phyloP scores from a whole-genome alignment of 441 rosid genomes.

The Arabidopsis lyrata region DNA sequence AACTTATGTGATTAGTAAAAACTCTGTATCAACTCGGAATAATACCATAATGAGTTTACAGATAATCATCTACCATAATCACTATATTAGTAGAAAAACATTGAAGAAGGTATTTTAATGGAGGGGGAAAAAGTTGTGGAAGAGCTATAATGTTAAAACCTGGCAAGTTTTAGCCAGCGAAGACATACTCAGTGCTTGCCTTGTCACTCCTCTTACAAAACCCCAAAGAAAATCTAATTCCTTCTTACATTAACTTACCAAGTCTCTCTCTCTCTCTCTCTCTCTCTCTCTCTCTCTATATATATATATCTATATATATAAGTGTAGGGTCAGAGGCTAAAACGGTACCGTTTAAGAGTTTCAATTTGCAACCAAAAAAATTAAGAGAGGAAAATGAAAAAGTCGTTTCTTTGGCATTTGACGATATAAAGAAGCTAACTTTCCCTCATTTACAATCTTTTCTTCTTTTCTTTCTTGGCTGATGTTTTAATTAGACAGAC shows the following conservation, averaged over 20 bases:
- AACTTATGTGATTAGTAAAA: too few relatives aligned
- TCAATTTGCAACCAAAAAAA: slow-evolving; percentile 25
- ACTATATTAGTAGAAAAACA: not conserved
- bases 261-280: slow-evolving; percentile 14
- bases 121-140: slow-evolving; percentile 38
- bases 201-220: slow-evolving; percentile 47
- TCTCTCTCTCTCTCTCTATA: too few relatives aligned
- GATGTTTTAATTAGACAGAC: slow-evolving; percentile 35
- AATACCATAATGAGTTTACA: not conserved
- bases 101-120: slow-evolving; percentile 17
- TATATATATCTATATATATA: not conserved
- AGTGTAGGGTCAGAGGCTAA: slow-evolving; percentile 29
- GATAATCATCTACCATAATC: not conserved
- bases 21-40: not conserved
- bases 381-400: slow-evolving; percentile 28
- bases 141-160: slow-evolving; percentile 39
- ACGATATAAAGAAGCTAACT: slow-evolving; percentile 46
- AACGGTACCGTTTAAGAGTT: slow-evolving; percentile 32
- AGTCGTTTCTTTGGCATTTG: slow-evolving; percentile 37
- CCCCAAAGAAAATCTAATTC: slow-evolving; percentile 32
- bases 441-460: slow-evolving; percentile 44
- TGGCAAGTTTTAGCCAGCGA: slow-evolving; percentile 45
- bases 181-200: slow-evolving; percentile 46
- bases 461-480: slow-evolving; percentile 42
- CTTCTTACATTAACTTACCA: slow-evolving; percentile 28